Evolutionary conservation across 2,329 filamentous ascomycete genomes (phyloP), one percentile per base, ranked within the genome.

Genomic region (Cytospora piceae): DNA sequence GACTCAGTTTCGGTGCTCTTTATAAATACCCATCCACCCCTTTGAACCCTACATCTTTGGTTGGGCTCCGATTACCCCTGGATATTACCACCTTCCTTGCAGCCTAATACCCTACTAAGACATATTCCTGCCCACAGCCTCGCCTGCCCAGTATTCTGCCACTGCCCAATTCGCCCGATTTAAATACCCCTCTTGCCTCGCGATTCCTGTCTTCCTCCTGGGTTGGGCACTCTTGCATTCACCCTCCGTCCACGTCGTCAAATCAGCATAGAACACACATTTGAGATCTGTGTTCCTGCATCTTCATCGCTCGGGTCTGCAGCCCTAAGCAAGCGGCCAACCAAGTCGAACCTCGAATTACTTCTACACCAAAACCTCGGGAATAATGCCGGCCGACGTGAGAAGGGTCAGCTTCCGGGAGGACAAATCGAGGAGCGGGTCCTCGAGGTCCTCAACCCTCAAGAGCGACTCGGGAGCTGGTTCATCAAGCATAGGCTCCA

Each of bases 231-330:
- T 68, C 58, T 66, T 75, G 74, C 74, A 76, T 72, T 70, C 58
- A 34, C 46, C 42, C 52, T 58, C 64, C 54, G 58, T 63, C 65
- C 61, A 58, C 56, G 64, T 69, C 65, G 72, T 75, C 73, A 74
- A 74, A 75, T 74, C 73, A 74, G 72, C 74, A 73, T 68, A 72
- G 68, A 71, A 74, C 72, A 74, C 71, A 73, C 73, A 68, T 71
- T 64, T 37, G n/a, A 4, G 20, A 42, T 60, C 46, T 65, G 58
- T 66, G 61, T 60, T 67, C 68, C 66, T 67, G 65, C 61, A 56
- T 65, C 51, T 53, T 32, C 31, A 15, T 31, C 53, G 52, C 24
- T 27, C 58, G 27, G 54, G 34, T 31, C 54, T 63, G 31, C 61
- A 64, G 65, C 53, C 65, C 63, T 58, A 55, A 24, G 29, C 49